These are phyloP conservation scores for Creolimax fragrantissima DNA, from an alignment of 78 protist genomes.

Conservation along the genomic window DNA sequence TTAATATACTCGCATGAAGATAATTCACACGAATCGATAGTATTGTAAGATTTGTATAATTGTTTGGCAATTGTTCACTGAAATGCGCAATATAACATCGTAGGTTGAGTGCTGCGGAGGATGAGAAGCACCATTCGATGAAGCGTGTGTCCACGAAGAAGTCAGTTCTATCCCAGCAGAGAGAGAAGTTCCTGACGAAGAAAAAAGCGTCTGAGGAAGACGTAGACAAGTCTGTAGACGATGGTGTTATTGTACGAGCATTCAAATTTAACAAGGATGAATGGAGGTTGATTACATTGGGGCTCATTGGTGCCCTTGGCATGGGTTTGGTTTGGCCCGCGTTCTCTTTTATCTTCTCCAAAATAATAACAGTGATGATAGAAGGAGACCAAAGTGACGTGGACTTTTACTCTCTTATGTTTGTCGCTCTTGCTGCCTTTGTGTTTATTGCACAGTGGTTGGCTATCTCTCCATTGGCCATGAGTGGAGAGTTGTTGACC, in stretches of 20 bases:
- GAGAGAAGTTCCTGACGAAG: neutral
- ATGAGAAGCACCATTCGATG: neutral
- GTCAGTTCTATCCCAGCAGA: neutral
- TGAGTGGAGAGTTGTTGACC: neutral
- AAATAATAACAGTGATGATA: neutral
- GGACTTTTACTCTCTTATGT: neutral
- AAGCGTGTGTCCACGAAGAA: neutral
- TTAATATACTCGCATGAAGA: neutral
- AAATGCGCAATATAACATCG: too few species aligned
- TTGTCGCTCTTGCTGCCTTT: neutral
- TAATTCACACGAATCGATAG: too few species aligned
- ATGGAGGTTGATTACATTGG: neutral
- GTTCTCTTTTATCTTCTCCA: neutral
- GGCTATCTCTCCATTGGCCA: neutral
- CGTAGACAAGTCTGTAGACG: neutral
- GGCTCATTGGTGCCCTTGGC: neutral
- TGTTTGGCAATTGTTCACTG: too few species aligned
- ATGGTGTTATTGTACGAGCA: neutral
- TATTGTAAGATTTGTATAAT: too few species aligned
- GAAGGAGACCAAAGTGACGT: neutral
- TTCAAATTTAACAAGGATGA: neutral
- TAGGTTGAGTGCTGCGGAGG: too few species aligned
- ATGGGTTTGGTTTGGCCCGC: conserved; percentile 11
- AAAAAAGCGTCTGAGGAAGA: neutral
- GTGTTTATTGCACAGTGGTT: neutral